phyloP scores from a whole-genome alignment of 257 asterid species.

The Euphrasia confusa region DNA sequence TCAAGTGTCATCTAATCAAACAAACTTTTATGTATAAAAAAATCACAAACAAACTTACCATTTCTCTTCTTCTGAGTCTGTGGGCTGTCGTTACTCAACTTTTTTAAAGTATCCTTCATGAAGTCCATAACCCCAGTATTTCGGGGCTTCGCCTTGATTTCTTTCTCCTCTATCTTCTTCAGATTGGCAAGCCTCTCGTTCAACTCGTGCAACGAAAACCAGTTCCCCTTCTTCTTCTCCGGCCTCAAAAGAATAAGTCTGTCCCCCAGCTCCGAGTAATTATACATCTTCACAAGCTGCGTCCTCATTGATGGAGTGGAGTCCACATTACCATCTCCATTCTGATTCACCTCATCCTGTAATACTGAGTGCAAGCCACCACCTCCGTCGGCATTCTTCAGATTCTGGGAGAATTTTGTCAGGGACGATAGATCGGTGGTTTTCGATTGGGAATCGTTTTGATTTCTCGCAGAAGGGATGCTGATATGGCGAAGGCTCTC shows the following conservation, averaged over 20 bases:
- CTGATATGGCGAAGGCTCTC: constrained; percentile 25
- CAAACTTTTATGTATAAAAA: neutral
- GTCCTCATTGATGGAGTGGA: constrained; percentile 1
- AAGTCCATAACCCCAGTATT: no score
- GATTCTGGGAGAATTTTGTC: constrained; percentile 16
- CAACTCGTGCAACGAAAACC: constrained; percentile 60
- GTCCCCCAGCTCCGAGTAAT: constrained; percentile 40
- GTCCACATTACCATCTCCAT: constrained; percentile 2
- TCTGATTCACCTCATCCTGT: constrained; percentile 24
- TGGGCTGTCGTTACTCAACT: neutral
- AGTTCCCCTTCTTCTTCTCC: constrained; percentile 38
- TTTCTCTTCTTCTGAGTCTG: constrained; percentile 4
- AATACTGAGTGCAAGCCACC: constrained; percentile 23
- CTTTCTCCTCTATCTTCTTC: constrained; percentile 40
- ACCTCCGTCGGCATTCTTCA: constrained; percentile 22
- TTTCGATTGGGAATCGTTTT: constrained; percentile 5
- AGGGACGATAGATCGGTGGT: constrained; percentile 3
- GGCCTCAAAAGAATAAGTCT: constrained; percentile 51
- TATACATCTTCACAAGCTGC: constrained; percentile 28
- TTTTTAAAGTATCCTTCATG: neutral
- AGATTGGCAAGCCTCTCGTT: constrained; percentile 46
- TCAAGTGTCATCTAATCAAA: neutral
- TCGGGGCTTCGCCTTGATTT: neutral
- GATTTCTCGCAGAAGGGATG: neutral
- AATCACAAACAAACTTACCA: constrained; percentile 5